Evolutionary conservation across 192 early-diverging fungal species (phyloP).

Genomic region (Cladochytrium replicatum): DNA sequence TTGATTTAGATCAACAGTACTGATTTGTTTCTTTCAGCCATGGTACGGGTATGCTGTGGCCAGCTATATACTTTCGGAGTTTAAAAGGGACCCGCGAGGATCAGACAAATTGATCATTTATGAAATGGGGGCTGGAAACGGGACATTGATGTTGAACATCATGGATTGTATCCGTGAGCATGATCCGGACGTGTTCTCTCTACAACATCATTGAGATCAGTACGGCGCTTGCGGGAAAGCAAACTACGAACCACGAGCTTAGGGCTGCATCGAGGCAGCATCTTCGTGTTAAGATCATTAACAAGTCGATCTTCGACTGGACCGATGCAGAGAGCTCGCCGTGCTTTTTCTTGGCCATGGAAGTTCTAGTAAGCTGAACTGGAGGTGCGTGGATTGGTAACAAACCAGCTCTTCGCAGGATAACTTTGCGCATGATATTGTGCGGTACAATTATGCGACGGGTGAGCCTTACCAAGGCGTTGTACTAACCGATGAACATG

Average conservation of each 20-base stretch:
- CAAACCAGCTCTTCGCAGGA: constrained; percentile 46
- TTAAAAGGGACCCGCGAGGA: constrained; percentile 38
- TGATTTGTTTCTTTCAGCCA: constrained; percentile 32
- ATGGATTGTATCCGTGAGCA: constrained; percentile 73
- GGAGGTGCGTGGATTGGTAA: neutral
- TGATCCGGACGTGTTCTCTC: constrained; percentile 71
- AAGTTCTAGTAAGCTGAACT: constrained; percentile 67
- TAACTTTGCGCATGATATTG: constrained; percentile 92
- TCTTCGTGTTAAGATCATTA: constrained; percentile 65
- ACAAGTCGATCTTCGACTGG: constrained; percentile 92
- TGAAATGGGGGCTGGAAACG: constrained; percentile 95
- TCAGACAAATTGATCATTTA: constrained; percentile 63
- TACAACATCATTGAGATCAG: constrained; percentile 95
- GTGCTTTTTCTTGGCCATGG: constrained; percentile 94
- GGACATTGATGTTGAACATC: constrained; percentile 88
- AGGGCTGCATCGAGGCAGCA: constrained; percentile 10
- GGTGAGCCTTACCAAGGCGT: constrained; percentile 69
- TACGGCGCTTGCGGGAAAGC: constrained; percentile 56
- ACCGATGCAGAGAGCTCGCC: constrained; percentile 49
- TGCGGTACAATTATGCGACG: constrained; percentile 71
- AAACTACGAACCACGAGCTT: constrained; percentile 11
- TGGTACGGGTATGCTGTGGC: constrained; percentile 92
- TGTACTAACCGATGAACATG: constrained; percentile 69
- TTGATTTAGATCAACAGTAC: no score
- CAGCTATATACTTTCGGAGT: constrained; percentile 72